Evolutionary conservation across 129 eudicot species (phyloP).

Genomic region (Centella asiatica): DNA sequence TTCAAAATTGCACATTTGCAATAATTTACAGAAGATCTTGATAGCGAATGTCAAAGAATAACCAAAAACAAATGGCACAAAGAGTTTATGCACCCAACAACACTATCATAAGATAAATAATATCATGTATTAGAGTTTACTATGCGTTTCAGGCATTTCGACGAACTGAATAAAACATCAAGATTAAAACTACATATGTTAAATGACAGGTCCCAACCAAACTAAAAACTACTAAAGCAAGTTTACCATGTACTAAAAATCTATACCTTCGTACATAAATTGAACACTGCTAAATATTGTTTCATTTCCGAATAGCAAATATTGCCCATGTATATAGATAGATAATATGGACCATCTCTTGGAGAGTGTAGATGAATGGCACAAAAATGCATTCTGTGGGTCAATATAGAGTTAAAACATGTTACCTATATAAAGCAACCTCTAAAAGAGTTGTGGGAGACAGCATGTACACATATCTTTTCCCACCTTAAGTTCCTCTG

Average conservation of each 20-base stretch:
- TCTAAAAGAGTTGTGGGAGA: neutral
- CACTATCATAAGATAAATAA: neutral
- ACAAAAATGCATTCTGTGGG: neutral
- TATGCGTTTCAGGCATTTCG: neutral
- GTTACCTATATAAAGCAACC: neutral
- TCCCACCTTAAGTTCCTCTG: neutral
- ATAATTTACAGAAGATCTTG: too few relatives aligned
- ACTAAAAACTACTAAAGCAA: neutral
- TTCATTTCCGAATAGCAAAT: neutral
- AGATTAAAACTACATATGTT: neutral
- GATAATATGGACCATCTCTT: neutral
- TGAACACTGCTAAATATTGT: neutral
- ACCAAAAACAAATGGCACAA: neutral
- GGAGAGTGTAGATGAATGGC: neutral
- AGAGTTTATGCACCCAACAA: neutral
- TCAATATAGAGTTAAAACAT: neutral
- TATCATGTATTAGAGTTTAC: neutral
- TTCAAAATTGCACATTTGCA: too few relatives aligned
- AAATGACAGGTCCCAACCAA: neutral
- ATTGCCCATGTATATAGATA: neutral
- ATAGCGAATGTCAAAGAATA: too few relatives aligned
- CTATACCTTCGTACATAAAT: neutral
- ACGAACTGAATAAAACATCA: constrained; percentile 2
- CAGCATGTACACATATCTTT: neutral
- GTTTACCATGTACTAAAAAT: neutral